Evolutionary conservation across 495 filamentous ascomycete genomes (phyloP).

Genomic region (Xanthoparmelia taractica): DNA sequence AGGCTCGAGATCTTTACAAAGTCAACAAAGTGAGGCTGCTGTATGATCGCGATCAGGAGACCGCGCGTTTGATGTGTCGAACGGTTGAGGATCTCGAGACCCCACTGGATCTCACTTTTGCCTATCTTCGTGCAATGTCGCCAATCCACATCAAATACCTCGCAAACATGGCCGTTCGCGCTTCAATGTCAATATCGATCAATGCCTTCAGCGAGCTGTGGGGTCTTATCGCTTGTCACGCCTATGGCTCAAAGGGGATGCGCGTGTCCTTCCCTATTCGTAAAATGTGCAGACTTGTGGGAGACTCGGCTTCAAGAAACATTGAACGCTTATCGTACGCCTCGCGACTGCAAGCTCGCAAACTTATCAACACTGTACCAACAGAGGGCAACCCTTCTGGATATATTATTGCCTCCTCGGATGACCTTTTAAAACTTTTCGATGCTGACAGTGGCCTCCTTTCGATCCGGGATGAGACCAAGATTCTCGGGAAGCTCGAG

Average conservation of each 20-base stretch:
- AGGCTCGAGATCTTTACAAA: slow-evolving; percentile 74
- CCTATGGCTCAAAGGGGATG: slow-evolving; percentile 72
- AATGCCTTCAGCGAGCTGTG: slow-evolving; percentile 78
- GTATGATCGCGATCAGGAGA: slow-evolving; percentile 67
- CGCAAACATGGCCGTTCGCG: slow-evolving; percentile 80
- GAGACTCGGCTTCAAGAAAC: slow-evolving; percentile 79
- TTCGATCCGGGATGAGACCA: slow-evolving; percentile 80
- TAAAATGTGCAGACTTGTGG: slow-evolving; percentile 89
- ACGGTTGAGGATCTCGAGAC: slow-evolving; percentile 64
- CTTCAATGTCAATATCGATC: slow-evolving; percentile 92
- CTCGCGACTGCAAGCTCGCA: slow-evolving; percentile 71
- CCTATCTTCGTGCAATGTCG: slow-evolving; percentile 83
- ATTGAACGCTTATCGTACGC: slow-evolving; percentile 86
- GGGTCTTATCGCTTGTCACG: slow-evolving; percentile 85
- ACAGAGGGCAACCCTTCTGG: slow-evolving; percentile 78
- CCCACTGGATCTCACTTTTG: slow-evolving; percentile 78
- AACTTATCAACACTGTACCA: slow-evolving; percentile 71
- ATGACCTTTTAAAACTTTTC: slow-evolving; percentile 78
- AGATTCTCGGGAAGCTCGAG: slow-evolving; percentile 68
- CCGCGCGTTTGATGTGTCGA: slow-evolving; percentile 73
- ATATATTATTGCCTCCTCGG: slow-evolving; percentile 86
- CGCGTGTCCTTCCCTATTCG: slow-evolving; percentile 84
- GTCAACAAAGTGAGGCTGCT: slow-evolving; percentile 71
- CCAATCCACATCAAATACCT: slow-evolving; percentile 87
- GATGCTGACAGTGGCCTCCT: slow-evolving; percentile 83